A percentile compares a stretch with the other conserved stretches of the same genome.
Evolutionary conservation across 2,329 filamentous ascomycete genomes (phyloP).

Genomic region (Aureobasidium musti): DNA sequence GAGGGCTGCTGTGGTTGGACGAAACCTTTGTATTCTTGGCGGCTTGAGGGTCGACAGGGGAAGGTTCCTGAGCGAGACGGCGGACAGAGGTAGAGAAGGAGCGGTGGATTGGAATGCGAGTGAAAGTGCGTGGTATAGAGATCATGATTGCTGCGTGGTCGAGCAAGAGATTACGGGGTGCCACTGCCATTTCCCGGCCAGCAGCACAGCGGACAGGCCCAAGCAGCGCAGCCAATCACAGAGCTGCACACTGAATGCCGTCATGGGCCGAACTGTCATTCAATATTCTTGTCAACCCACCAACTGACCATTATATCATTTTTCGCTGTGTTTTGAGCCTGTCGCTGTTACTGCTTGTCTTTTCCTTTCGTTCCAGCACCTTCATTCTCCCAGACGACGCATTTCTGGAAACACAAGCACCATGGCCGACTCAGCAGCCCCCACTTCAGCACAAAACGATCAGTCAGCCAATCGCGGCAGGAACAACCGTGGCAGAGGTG

Average conservation of each 20-base stretch:
- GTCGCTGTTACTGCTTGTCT: background rate
- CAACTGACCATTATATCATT: background rate
- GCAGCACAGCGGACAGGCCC: background rate
- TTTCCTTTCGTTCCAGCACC: background rate
- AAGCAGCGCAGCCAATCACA: constrained; percentile 13
- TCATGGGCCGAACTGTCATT: background rate
- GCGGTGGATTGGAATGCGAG: background rate
- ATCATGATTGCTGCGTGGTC: constrained; percentile 23
- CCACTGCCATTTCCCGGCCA: constrained; percentile 3
- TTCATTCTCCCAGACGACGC: background rate
- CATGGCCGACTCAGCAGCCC: constrained; percentile 30
- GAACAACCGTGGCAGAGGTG: constrained; percentile 41
- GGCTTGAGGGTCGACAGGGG: constrained; percentile 21
- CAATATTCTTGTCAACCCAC: constrained; percentile 6
- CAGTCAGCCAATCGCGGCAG: constrained; percentile 33
- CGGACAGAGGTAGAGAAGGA: constrained; percentile 10
- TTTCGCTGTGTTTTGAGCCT: background rate
- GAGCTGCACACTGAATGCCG: constrained; percentile 15
- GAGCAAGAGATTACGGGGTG: constrained; percentile 20
- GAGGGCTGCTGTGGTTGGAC: constrained; percentile 28
- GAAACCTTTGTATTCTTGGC: constrained; percentile 24
- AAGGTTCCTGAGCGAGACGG: constrained; percentile 15
- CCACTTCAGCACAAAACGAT: constrained; percentile 3
- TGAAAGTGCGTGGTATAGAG: background rate
- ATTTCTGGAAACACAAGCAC: background rate